phyloP scores from a whole-genome alignment of 129 eudicot species.

The Arctium lappa region DNA sequence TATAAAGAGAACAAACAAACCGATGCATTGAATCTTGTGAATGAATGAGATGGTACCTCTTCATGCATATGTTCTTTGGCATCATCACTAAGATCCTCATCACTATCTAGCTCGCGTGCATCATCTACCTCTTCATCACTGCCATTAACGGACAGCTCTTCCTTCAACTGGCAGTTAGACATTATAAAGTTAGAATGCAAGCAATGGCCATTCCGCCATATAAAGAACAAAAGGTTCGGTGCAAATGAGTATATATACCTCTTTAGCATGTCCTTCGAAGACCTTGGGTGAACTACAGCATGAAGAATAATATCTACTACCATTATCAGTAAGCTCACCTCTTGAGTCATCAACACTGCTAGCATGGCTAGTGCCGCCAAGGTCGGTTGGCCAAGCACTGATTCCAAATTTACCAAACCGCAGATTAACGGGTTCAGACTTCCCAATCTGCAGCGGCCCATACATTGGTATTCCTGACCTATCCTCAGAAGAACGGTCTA shows the following conservation, averaged over 20 bases:
- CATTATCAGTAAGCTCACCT: conserved; percentile 65
- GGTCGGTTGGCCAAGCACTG: conserved; percentile 76
- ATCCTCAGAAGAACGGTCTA: conserved; percentile 31
- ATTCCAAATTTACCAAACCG: conserved; percentile 80
- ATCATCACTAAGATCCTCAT: conserved; percentile 66
- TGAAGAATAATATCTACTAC: conserved; percentile 60
- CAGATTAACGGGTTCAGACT: conserved; percentile 65
- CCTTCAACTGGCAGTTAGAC: conserved; percentile 33
- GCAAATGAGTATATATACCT: conserved; percentile 30
- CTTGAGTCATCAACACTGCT: conserved; percentile 75
- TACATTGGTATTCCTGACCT: conserved; percentile 55
- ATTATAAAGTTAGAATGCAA: neutral
- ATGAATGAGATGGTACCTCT: conserved; percentile 41
- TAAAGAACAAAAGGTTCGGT: neutral
- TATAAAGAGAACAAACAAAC: no score
- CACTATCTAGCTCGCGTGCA: conserved; percentile 50
- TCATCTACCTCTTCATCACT: conserved; percentile 73
- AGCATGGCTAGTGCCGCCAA: conserved; percentile 79
- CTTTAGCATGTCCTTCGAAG: conserved; percentile 73
- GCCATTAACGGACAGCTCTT: conserved; percentile 59
- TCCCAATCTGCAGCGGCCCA: conserved; percentile 63
- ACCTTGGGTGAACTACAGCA: conserved; percentile 81
- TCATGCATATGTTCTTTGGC: conserved; percentile 46
- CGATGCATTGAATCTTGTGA: neutral
- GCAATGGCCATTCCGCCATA: neutral